Evolutionary conservation across 257 asterid species (phyloP).

Genomic region (Fraxinus excelsior): DNA sequence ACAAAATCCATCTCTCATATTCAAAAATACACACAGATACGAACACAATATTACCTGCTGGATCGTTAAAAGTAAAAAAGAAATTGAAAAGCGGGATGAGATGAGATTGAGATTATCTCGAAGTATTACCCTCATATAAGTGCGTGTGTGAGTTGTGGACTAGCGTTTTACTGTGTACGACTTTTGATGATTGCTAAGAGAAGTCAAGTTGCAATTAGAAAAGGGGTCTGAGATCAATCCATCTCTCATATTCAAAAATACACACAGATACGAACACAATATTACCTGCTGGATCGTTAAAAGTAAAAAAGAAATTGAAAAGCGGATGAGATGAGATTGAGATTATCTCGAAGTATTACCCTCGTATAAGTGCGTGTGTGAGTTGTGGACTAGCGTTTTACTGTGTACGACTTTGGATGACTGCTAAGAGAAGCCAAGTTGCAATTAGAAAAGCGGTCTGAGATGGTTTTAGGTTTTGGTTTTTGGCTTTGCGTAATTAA

Average conservation of each 20-base stretch:
- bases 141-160: neutral
- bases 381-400: neutral
- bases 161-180: neutral
- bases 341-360: neutral
- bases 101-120: neutral
- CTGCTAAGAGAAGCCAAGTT: neutral
- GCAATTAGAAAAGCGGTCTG: slow-evolving; percentile 9
- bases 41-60: slow-evolving; percentile 26
- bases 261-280: neutral
- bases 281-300: slow-evolving; percentile 22
- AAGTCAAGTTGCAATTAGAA: neutral
- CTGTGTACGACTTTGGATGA: slow-evolving; percentile 1
- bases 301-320: neutral
- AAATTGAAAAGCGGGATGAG: neutral
- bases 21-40: neutral
- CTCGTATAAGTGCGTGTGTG: neutral
- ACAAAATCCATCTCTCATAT: neutral
- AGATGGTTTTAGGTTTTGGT: no score
- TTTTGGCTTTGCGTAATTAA: neutral
- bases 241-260: neutral
- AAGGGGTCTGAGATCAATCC: slow-evolving; percentile 21
- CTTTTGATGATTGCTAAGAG: neutral
- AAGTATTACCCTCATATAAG: neutral
- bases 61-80: neutral
- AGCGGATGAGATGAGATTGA: neutral